Percentiles rank a stretch among this genome's conserved stretches.
phyloP scores from a whole-genome alignment of 2,329 filamentous ascomycete species.

The Fusarium sp. region DNA sequence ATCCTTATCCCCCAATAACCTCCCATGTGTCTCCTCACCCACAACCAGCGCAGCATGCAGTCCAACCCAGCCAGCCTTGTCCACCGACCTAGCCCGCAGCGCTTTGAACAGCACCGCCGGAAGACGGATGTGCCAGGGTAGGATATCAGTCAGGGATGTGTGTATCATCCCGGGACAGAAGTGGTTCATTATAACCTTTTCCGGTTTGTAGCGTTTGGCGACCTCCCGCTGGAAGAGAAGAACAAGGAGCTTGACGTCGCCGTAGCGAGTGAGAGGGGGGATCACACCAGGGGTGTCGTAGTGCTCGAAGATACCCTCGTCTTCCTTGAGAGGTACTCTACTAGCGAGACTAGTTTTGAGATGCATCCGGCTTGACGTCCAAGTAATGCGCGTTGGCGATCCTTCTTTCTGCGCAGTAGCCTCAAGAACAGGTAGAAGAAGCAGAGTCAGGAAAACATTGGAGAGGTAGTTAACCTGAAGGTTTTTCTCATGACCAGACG shows the following conservation, averaged over 20 bases:
- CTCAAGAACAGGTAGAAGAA: conserved; percentile 40
- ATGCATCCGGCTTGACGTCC: conserved; percentile 38
- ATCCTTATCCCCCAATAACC: conserved; percentile 14
- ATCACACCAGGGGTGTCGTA: neutral
- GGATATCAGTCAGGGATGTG: conserved; percentile 17
- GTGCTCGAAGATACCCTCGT: conserved; percentile 1
- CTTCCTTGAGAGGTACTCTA: neutral
- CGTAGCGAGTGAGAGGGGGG: conserved; percentile 5
- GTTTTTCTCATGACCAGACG: conserved; percentile 43
- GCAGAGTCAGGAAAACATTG: conserved; percentile 42
- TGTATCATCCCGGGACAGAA: conserved; percentile 19
- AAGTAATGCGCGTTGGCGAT: conserved; percentile 23
- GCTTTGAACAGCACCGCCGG: conserved; percentile 2
- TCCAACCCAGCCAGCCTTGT: conserved; percentile 31
- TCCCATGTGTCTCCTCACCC: conserved; percentile 1
- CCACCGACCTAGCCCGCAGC: conserved; percentile 15
- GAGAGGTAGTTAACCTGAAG: conserved; percentile 49
- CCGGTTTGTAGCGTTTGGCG: conserved; percentile 1
- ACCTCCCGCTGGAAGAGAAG: conserved; percentile 39
- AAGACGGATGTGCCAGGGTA: conserved; percentile 31
- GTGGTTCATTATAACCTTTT: neutral
- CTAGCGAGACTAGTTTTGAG: conserved; percentile 5
- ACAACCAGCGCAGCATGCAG: conserved; percentile 34
- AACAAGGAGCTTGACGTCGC: conserved; percentile 20
- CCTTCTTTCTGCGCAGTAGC: conserved; percentile 17